A percentile compares a stretch with the other conserved stretches of the same genome.
phyloP scores from a whole-genome alignment of 805 yeast genomes.

The Schwanniomyces vanrijiae region DNA sequence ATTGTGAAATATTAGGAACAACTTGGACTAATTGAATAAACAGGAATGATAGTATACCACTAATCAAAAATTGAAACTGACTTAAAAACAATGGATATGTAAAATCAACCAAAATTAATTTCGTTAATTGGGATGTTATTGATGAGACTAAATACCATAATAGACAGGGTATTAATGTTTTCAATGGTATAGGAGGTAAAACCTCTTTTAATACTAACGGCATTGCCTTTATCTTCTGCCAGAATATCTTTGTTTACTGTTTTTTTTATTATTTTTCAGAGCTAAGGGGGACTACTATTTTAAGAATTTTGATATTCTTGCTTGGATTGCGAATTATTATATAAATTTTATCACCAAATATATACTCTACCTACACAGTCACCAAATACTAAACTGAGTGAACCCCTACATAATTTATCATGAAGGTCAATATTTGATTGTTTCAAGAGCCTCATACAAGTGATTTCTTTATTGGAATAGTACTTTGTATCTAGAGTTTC shows the following conservation, averaged over 20 bases:
- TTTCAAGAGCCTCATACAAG: conserved; percentile 30
- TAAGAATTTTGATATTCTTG: not conserved
- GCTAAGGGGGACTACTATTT: not conserved
- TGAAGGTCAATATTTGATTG: conserved; percentile 28
- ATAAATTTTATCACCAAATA: conserved; percentile 31
- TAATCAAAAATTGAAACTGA: conserved; percentile 60
- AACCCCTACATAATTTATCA: conserved; percentile 37
- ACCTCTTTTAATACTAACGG: not conserved
- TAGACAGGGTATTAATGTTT: conserved; percentile 45
- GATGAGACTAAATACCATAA: conserved; percentile 65
- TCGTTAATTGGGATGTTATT: conserved; percentile 64
- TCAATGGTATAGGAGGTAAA: conserved; percentile 34
- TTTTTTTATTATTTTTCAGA: not conserved
- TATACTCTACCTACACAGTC: conserved; percentile 54
- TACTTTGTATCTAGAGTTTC: conserved; percentile 1
- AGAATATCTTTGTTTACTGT: not conserved
- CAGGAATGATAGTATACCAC: conserved; percentile 41
- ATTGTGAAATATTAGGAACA: conserved; percentile 25
- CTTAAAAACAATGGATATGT: conserved; percentile 65
- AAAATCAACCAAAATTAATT: conserved; percentile 51
- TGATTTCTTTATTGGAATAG: conserved; percentile 13
- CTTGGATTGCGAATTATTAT: not conserved
- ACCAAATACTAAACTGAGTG: conserved; percentile 49
- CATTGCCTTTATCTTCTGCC: not conserved
- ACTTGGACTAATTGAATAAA: conserved; percentile 35